These are phyloP conservation scores for Cenchrus purpureus DNA, from an alignment of 176 grass and related monocot genomes.

Conservation along the genomic window DNA sequence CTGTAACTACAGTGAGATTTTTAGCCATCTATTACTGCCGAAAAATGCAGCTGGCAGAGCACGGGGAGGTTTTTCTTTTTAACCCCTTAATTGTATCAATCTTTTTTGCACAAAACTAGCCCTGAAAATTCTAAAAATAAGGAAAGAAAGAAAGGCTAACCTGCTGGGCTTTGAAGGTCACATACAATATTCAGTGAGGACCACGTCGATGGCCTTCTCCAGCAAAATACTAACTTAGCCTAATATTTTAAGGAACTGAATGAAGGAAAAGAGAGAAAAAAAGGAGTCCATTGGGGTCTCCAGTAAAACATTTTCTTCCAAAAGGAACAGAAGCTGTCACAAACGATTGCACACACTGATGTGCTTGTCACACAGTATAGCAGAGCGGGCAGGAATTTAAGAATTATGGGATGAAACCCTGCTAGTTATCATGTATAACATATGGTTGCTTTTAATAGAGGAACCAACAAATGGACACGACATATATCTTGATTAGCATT, in stretches of 20 bases:
- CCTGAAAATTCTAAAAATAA: neutral
- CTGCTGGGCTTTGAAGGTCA: constrained; percentile 71
- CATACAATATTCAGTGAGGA: constrained; percentile 92
- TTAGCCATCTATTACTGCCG: neutral
- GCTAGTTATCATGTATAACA: neutral
- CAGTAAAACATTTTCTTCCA: neutral
- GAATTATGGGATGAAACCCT: neutral
- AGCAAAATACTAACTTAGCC: constrained; percentile 15
- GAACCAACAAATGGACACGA: neutral
- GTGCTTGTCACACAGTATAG: neutral
- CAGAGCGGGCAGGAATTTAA: neutral
- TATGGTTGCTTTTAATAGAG: neutral
- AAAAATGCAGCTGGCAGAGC: neutral
- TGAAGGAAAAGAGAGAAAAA: constrained; percentile 9
- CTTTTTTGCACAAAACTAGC: constrained; percentile 20
- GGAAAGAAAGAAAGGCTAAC: constrained; percentile 16
- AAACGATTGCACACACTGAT: neutral
- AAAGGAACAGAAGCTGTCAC: neutral
- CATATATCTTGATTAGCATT: neutral
- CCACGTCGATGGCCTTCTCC: constrained; percentile 75
- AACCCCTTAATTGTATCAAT: too few relatives aligned
- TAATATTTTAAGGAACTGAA: neutral
- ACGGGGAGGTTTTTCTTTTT: neutral
- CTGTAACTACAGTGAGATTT: neutral
- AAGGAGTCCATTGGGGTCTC: neutral